phyloP scores from a whole-genome alignment of 2,329 filamentous ascomycete species.

The Trichophaea hybrida region DNA sequence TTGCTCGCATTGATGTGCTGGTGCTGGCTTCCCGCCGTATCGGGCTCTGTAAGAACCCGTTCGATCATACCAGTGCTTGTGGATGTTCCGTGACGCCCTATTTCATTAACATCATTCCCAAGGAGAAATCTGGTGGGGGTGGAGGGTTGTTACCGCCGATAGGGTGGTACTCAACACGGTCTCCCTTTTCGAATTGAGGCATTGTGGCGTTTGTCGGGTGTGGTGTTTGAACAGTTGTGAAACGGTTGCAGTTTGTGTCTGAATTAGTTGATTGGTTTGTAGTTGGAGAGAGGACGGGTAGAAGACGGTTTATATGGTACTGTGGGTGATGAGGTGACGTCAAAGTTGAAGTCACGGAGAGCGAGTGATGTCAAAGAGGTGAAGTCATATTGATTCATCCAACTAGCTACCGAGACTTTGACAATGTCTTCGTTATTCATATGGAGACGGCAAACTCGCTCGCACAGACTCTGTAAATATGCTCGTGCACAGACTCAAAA shows the following conservation, averaged over 20 bases:
- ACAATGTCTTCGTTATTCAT: no score
- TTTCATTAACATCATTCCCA: not conserved
- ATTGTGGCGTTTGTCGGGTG: not conserved
- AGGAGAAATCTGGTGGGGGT: not conserved
- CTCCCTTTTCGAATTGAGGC: slow-evolving; percentile 28
- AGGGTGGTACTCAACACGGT: slow-evolving; percentile 33
- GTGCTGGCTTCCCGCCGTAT: slow-evolving; percentile 27
- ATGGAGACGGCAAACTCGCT: no score
- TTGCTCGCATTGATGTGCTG: slow-evolving; percentile 31
- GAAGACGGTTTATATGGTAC: not conserved
- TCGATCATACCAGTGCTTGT: slow-evolving; percentile 31
- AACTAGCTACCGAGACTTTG: no score
- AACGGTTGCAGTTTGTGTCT: not conserved
- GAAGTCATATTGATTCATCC: no score
- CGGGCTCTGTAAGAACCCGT: slow-evolving; percentile 30
- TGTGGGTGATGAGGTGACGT: no score
- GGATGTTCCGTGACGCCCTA: slow-evolving; percentile 33
- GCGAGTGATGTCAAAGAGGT: no score
- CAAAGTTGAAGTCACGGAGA: no score
- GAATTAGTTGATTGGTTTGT: not conserved
- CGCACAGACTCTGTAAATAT: no score
- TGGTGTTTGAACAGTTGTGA: not conserved
- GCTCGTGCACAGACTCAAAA: no score
- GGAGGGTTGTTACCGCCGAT: slow-evolving; percentile 31
- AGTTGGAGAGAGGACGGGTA: not conserved